Evolutionary conservation across 2,329 filamentous ascomycete genomes (phyloP), one percentile per base, ranked within the genome.

Genomic region (Clarireedia hainanense): DNA sequence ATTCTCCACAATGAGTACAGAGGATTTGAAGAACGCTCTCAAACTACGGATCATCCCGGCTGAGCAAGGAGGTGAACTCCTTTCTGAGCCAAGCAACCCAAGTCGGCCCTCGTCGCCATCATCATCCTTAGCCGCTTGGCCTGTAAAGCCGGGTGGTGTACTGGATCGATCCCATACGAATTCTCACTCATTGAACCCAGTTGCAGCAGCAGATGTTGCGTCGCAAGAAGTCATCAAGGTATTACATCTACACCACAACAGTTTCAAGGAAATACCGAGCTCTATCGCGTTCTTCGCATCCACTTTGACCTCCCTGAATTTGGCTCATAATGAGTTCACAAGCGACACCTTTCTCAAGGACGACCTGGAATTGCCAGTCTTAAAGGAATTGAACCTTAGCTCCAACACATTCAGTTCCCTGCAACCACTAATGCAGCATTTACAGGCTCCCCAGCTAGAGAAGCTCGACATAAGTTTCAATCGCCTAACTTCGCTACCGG

Each of bases 401-500:
- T 80, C 81, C 24, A 92, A 94, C 68, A 84, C 84, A 47, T 81
- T 96, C 58, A 84, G 81, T 0, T 83, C 83, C 3, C 73, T 96
- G 9, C 76, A 80, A 1, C 81, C 86, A 0, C 72, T 97, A 15
- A 77, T 82, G 3, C 72, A 75, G 5, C 75, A 83, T 61, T 78
- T 97, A 5, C 76, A 79, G n/a, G 90, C 91, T 0, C 90, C 91
- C 0, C 76, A 73, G 6, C 77, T 97, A 6, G 81, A 86, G 53
- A 87, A 86, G 63, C 76, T 96, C 1, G 89, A 97, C 66, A 77
- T 95, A 6, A 90, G 87, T 24, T 80, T 86, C 61, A 97, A 97
- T 68, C 84, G 87, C n/a, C 73, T 97, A 30, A 80, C 83, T 0
- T 78, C 79, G 0, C 75, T 96, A 0, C 89, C 91, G 0, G 62